Conservation (phyloP, 495 filamentous ascomycete species). For the Penicillium odoratum region DNA sequence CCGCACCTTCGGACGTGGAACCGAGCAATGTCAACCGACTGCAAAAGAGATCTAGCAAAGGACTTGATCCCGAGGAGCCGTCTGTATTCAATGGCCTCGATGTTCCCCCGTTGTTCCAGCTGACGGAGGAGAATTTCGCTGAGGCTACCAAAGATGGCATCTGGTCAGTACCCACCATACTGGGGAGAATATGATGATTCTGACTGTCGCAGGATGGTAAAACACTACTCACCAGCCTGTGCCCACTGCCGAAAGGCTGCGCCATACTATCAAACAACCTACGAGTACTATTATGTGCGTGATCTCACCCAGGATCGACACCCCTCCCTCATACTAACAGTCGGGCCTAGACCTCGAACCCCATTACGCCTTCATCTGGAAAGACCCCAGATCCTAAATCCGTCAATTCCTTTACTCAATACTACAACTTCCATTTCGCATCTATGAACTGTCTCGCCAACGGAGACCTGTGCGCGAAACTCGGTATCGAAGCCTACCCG, state of each 20-base stretch:
- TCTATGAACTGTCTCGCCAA: conserved; percentile 80
- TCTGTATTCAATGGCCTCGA: conserved; percentile 79
- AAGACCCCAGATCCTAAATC: conserved; percentile 48
- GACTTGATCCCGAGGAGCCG: conserved; percentile 23
- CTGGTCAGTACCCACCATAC: conserved; percentile 44
- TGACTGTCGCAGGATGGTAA: conserved; percentile 60
- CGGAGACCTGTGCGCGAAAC: conserved; percentile 67
- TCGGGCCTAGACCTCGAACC: conserved; percentile 66
- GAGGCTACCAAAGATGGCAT: conserved; percentile 62
- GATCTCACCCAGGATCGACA: not conserved
- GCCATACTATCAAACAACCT: conserved; percentile 87
- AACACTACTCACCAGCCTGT: conserved; percentile 76
- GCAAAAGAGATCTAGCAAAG: conserved; percentile 28
- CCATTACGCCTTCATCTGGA: conserved; percentile 46
- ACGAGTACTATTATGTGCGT: conserved; percentile 85
- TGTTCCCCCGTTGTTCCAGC: conserved; percentile 71
- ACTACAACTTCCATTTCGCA: conserved; percentile 89
- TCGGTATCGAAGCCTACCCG: conserved; percentile 67
- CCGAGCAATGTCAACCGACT: conserved; percentile 20
- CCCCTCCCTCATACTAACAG: not conserved
- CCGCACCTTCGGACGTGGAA: conserved; percentile 28
- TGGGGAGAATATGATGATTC: not conserved
- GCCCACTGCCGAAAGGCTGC: conserved; percentile 77
- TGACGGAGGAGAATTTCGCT: conserved; percentile 57
- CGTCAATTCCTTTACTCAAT: conserved; percentile 64